phyloP scores from a whole-genome alignment of 176 grass and related monocot genomes.

The Bromus sterilis region DNA sequence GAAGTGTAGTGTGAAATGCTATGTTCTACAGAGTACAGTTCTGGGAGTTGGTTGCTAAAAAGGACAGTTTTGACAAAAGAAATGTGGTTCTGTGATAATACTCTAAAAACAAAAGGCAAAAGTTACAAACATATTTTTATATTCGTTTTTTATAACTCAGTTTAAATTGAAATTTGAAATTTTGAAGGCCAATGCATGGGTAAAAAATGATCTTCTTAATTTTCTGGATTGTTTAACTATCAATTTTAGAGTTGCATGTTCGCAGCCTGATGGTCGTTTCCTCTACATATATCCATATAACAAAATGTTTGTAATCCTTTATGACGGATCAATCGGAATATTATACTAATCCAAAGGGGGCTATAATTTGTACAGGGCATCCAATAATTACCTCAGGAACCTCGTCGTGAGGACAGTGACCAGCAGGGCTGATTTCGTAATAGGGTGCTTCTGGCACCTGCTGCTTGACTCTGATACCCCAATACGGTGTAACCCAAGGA shows the following conservation, averaged over 20 bases:
- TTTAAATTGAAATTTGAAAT: neutral
- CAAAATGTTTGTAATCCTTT: neutral
- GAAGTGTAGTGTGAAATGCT: neutral
- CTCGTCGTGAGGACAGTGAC: conserved; percentile 96
- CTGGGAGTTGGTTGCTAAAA: neutral
- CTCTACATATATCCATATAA: neutral
- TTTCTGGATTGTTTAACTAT: neutral
- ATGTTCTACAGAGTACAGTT: neutral
- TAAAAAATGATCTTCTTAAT: neutral
- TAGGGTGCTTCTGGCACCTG: conserved; percentile 81
- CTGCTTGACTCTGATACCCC: conserved; percentile 73
- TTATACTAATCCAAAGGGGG: neutral
- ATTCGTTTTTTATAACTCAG: neutral
- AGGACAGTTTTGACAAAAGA: neutral
- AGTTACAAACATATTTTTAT: neutral
- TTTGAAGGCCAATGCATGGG: neutral
- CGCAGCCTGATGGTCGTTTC: neutral
- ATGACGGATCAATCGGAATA: neutral
- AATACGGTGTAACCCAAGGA: conserved; percentile 88
- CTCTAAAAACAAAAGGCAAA: neutral
- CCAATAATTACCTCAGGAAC: conserved; percentile 80
- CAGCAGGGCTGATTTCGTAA: conserved; percentile 94
- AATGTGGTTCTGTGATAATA: neutral
- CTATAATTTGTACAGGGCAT: neutral
- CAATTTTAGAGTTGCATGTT: neutral